phyloP scores from a whole-genome alignment of 768 basidiomycete species.

The Psilocybe sp. region DNA sequence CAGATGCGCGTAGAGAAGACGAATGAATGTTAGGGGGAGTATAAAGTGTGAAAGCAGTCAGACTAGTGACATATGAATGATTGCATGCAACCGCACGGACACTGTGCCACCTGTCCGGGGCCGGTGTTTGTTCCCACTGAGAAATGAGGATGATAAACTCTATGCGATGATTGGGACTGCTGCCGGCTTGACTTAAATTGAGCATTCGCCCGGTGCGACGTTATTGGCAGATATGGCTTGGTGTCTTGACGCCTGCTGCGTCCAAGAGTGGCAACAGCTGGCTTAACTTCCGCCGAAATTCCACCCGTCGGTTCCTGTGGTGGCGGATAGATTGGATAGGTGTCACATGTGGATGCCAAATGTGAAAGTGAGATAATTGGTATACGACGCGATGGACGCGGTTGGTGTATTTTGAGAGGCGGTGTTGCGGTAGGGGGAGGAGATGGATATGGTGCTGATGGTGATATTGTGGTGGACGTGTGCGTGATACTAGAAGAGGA shows the following conservation, averaged over 20 bases:
- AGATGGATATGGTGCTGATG: conserved; percentile 15
- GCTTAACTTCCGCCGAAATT: conserved; percentile 11
- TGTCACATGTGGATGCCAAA: conserved; percentile 38
- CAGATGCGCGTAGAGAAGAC: conserved; percentile 8
- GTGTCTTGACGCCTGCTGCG: not conserved
- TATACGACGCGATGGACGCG: conserved; percentile 42
- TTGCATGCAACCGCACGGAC: conserved; percentile 36
- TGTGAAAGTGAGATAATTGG: conserved; percentile 41
- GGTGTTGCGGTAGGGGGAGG: conserved; percentile 13
- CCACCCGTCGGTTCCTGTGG: conserved; percentile 9
- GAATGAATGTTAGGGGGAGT: not conserved
- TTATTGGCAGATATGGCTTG: conserved; percentile 15
- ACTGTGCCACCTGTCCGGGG: conserved; percentile 17
- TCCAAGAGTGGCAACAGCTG: conserved; percentile 2
- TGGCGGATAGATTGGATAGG: conserved; percentile 13
- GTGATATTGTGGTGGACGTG: conserved; percentile 10
- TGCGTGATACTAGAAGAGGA: conserved; percentile 14
- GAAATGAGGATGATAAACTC: conserved; percentile 11
- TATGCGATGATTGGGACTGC: conserved; percentile 8
- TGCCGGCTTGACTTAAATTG: conserved; percentile 4
- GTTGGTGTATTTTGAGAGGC: conserved; percentile 40
- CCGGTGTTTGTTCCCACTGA: conserved; percentile 5
- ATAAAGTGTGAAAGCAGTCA: conserved; percentile 7
- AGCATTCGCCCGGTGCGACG: conserved; percentile 12
- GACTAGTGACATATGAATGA: conserved; percentile 23